phyloP scores from a whole-genome alignment of 768 basidiomycete genomes.

The Trametes maxima region DNA sequence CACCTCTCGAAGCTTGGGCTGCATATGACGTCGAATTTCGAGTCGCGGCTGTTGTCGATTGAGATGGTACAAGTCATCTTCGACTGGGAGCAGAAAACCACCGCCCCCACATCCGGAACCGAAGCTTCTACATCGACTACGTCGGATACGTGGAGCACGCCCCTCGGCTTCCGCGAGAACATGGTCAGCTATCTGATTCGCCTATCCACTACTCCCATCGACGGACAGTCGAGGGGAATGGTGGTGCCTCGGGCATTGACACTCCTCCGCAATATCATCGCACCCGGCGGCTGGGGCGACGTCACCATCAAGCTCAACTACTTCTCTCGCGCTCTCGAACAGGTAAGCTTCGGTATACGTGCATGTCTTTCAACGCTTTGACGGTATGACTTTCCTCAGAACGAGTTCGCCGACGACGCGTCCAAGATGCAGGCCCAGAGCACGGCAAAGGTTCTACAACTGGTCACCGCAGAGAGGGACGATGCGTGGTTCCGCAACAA shows the following conservation, averaged over 20 bases:
- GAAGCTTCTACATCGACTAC: constrained; percentile 12
- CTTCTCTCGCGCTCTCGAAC: constrained; percentile 83
- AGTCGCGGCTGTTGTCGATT: constrained; percentile 84
- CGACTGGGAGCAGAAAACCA: constrained; percentile 84
- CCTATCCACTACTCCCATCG: constrained; percentile 70
- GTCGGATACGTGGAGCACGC: constrained; percentile 61
- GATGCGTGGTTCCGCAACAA: constrained; percentile 82
- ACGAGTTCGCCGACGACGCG: constrained; percentile 69
- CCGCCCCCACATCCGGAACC: constrained; percentile 17
- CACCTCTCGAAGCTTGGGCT: constrained; percentile 89
- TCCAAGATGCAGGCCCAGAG: constrained; percentile 69
- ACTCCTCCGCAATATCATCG: constrained; percentile 76
- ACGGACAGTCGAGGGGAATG: constrained; percentile 44
- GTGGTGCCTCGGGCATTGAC: constrained; percentile 65
- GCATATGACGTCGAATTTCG: constrained; percentile 64
- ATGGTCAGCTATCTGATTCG: constrained; percentile 97
- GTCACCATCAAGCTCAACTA: constrained; percentile 90
- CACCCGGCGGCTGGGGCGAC: constrained; percentile 85
- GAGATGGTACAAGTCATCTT: constrained; percentile 92
- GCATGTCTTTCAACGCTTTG: neutral
- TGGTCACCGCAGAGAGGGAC: constrained; percentile 80
- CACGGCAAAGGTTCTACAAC: constrained; percentile 85
- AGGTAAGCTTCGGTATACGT: constrained; percentile 47
- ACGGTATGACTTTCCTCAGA: constrained; percentile 44
- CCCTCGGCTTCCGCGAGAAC: constrained; percentile 79